Base-by-base conservation (phyloP, 257 asterid species). In the Solanum lignicaule region DNA sequence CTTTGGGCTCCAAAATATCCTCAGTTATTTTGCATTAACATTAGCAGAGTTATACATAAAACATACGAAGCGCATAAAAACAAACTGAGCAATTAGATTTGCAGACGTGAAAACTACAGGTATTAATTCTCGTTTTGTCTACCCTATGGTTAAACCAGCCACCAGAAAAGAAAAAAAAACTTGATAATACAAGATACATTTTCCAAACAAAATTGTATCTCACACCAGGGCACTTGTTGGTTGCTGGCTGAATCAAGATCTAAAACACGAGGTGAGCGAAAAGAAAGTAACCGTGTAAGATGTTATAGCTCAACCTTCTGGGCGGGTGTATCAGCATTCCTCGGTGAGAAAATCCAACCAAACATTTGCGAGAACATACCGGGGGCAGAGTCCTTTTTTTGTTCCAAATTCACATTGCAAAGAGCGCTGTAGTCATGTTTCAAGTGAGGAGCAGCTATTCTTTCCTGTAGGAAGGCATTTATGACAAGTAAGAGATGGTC, bases 361-460 rank as follows among this genome's bases (percentile, higher is more conserved):
- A 92, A 65, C 86, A 94, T 86, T 90, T 90, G 85, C 73, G 91
- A 91, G 27, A 95, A 87, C 91, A 16, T 84, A 87, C 90, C 79
- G 66, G 87, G 83, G 32, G 91, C 32, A n/a, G 84, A 60, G 20
- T 4, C 60, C 87, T 48, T 15, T 82, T 82, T 52, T 10, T 20
- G 68, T 82, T 48, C 71, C 31, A 74, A 85, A 71, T 79, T 88
- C 87, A 72, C 36, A 43, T 91, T 88, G 92, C 99, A 97, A 68
- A 97, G 93, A 36, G 92, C 83, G 9, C 90, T 73, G 89, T 93
- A 96, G 85, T 95, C 90, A 75, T 94, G 98, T 94, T 94, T 96
- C 78, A 96, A 86, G 90, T 97, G 99, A 91, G 99, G 98, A 83
- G 92, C 95, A 39, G 91, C 99, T 87, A 95, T 94, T 90, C 83